Evolutionary conservation across 371 early-diverging fungal genomes (phyloP), one percentile per base, ranked within the genome.

Genomic region (Actinomucor elegans): DNA sequence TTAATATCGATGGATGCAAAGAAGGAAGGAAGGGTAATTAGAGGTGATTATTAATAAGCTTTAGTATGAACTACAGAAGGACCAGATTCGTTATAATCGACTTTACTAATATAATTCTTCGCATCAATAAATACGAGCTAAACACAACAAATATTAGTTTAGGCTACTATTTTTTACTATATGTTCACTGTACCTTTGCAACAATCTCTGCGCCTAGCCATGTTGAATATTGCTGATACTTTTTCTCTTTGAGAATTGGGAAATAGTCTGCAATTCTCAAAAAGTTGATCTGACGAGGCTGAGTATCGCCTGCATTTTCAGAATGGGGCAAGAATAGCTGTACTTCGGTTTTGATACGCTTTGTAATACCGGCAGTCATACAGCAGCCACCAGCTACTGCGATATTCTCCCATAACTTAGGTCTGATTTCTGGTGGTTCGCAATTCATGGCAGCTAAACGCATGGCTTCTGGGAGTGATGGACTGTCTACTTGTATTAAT

Each of bases 51-150:
- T 67, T 66, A 70, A 50, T 77, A 79, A 34, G 75, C 74, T 61
- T 87, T 87, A 21, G 80, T 76, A 52, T 85, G 85, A 17, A 85
- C 73, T 7, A 84, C 84, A 20, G 84, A 74, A 8, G 92, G 92
- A 14, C 92, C 92, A 48, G 70, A 61, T 57, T 90, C 88, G 58
- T 90, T 90, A 65, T 92, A 92, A 57, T 92, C 92, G 18, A 86
- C 87, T 79, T 89, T 91, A 47, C 82, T 89, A 46, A 89, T 77
- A 60, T 87, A 86, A 49, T 83, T 84, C 55, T 80, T 85, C 24
- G 86, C 80, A 48, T 84, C 83, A 7, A 80, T 77, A 65, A 88
- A 86, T 23, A 87, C 80, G 48, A 88, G 77, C 83, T 85, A 63
- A 6, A 42, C 15, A 47, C 43, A 57, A 35, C 44, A 40, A 34